A percentile compares a stretch with the other conserved stretches of the same genome.
Conservation (phyloP, 2,329 filamentous ascomycete species). For the Fusarium phyllophilum region DNA sequence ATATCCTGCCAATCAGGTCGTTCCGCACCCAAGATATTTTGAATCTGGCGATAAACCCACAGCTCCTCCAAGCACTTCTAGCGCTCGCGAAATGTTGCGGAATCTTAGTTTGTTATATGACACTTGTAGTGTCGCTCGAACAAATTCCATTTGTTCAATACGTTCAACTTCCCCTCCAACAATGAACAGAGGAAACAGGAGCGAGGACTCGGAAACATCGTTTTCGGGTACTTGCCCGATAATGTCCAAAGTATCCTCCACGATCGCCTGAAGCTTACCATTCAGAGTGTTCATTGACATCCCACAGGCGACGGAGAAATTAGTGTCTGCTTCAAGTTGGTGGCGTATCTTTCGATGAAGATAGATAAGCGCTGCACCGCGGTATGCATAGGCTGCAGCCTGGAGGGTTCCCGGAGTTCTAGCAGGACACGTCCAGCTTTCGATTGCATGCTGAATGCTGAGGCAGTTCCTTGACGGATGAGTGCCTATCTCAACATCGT, state of each 20-base stretch:
- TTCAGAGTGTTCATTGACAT: not conserved
- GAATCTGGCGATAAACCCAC: not conserved
- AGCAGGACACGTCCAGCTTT: not conserved
- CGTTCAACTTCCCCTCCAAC: not conserved
- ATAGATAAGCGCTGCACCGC: not conserved
- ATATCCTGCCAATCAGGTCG: not conserved
- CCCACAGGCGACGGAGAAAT: not conserved
- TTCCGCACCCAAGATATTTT: accelerated
- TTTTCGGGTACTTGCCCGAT: not conserved
- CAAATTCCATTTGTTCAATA: not conserved
- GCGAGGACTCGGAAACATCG: not conserved
- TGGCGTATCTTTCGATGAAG: not conserved
- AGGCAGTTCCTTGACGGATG: not conserved
- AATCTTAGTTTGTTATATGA: not conserved
- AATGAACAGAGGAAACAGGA: not conserved
- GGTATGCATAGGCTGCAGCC: not conserved
- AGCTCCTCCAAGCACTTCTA: not conserved
- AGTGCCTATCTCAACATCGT: no score
- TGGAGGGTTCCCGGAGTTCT: not conserved
- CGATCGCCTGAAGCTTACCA: not conserved
- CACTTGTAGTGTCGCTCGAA: not conserved
- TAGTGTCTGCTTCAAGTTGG: not conserved
- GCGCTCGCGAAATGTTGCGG: not conserved
- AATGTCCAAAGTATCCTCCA: not conserved
- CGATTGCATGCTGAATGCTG: not conserved